A percentile compares a stretch with the other conserved stretches of the same genome.
These are phyloP conservation scores for Eragrostis nindensis DNA, from an alignment of 176 grass and related monocot genomes.

Conservation along the genomic window DNA sequence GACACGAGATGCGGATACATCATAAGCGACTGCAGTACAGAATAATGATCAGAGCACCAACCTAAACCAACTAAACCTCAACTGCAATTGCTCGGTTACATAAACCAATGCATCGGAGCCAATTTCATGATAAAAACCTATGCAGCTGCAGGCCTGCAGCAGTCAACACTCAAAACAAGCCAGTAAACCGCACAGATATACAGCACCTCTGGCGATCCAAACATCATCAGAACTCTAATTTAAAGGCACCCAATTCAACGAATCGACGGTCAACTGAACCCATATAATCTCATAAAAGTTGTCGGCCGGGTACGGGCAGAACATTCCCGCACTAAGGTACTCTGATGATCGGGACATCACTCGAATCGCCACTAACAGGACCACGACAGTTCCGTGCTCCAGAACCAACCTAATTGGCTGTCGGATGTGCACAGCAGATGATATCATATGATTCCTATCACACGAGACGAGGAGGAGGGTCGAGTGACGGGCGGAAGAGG, in stretches of 20 bases:
- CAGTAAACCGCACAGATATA: conserved; percentile 7
- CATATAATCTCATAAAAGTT: neutral
- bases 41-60: too few species aligned
- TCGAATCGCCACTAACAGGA: neutral
- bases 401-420: neutral
- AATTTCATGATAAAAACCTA: neutral
- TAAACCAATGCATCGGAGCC: neutral
- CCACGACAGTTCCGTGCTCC: neutral
- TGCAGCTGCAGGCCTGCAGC: too few species aligned
- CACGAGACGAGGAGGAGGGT: neutral
- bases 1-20: too few species aligned
- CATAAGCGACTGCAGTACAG: too few species aligned
- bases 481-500: neutral
- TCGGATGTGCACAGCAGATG: neutral
- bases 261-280: neutral
- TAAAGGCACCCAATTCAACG: neutral
- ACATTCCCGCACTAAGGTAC: neutral
- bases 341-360: neutral
- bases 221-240: neutral
- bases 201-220: neutral
- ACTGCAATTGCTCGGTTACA: neutral
- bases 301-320: neutral
- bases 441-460: neutral
- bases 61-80: neutral
- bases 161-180: neutral